These are phyloP conservation scores for Boeremia lycopersici DNA, from an alignment of 2,329 filamentous ascomycete species.

Conservation along the genomic window DNA sequence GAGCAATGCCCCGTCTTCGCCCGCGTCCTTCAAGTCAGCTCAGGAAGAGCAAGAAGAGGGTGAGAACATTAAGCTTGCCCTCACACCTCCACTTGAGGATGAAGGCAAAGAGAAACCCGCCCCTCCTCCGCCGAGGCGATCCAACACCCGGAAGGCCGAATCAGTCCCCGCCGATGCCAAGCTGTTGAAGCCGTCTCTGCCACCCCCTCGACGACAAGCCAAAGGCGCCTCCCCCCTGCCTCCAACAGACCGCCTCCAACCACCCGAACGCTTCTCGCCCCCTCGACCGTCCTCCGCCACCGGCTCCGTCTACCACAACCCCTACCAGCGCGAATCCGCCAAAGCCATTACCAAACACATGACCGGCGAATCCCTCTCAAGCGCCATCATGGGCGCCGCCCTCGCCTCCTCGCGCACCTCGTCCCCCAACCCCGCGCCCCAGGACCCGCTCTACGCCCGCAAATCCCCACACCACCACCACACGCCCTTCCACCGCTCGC, in stretches of 20 bases:
- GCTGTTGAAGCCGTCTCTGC: conserved; percentile 6
- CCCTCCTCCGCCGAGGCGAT: conserved; percentile 45
- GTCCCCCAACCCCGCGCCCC: conserved; percentile 40
- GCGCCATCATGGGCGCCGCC: conserved; percentile 76
- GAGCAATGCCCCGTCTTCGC: conserved; percentile 37
- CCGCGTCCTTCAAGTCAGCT: conserved; percentile 45
- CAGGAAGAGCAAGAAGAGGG: conserved; percentile 41
- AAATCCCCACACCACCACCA: conserved; percentile 41
- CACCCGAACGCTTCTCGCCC: conserved; percentile 29
- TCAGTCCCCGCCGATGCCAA: conserved; percentile 10
- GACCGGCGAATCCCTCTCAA: conserved; percentile 69
- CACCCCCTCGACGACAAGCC: conserved; percentile 11
- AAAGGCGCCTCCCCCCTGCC: conserved; percentile 26
- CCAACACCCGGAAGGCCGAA: conserved; percentile 23
- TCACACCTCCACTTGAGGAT: conserved; percentile 13
- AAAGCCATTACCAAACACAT: conserved; percentile 55
- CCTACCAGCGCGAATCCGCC: conserved; percentile 45
- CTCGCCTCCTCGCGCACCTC: conserved; percentile 65
- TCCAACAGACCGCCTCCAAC: conserved; percentile 27
- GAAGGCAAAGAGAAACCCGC: conserved; percentile 4
- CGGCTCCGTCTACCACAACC: conserved; percentile 46
- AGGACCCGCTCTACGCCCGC: conserved; percentile 47
- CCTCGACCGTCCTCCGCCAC: conserved; percentile 32
- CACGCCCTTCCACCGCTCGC: conserved; percentile 47
- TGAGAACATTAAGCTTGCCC: conserved; percentile 36